These are phyloP conservation scores for Lentinula boryana DNA, from an alignment of 768 basidiomycete genomes.

Conservation along the genomic window DNA sequence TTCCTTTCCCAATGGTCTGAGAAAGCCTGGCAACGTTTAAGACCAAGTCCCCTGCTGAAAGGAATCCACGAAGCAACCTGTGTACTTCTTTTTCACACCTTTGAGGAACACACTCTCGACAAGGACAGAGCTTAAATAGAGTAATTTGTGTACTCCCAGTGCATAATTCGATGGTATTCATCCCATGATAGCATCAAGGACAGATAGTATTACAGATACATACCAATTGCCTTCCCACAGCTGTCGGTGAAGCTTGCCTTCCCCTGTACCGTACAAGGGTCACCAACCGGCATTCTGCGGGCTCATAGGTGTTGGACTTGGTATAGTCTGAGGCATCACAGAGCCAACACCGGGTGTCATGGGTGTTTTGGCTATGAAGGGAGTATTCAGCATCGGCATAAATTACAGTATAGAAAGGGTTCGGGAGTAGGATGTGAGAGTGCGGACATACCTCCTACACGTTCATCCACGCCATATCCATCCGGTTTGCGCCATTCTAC, in stretches of 20 bases:
- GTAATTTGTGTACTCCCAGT: not conserved
- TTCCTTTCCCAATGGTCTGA: not conserved
- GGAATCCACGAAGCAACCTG: not conserved
- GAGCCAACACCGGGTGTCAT: slow-evolving; percentile 22
- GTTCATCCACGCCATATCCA: slow-evolving; percentile 22
- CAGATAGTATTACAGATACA: not conserved
- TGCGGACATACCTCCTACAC: not conserved
- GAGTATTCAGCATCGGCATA: not conserved
- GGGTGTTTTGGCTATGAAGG: not conserved
- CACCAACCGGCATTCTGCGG: slow-evolving; percentile 6
- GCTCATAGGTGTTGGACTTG: slow-evolving; percentile 23
- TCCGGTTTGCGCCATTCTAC: slow-evolving; percentile 73
- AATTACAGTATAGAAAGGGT: not conserved
- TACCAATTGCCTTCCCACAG: not conserved
- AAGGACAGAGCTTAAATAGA: not conserved
- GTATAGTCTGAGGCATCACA: slow-evolving; percentile 47
- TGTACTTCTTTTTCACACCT: not conserved
- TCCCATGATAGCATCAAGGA: not conserved
- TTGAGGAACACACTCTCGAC: not conserved
- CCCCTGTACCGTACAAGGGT: not conserved
- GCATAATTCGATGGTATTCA: not conserved
- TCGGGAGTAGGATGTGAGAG: not conserved
- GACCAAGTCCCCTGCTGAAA: not conserved
- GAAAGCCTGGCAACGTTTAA: not conserved
- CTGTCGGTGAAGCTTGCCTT: not conserved